Evolutionary conservation across 371 early-diverging fungal genomes (phyloP).

Genomic region (Globomyces sp.): DNA sequence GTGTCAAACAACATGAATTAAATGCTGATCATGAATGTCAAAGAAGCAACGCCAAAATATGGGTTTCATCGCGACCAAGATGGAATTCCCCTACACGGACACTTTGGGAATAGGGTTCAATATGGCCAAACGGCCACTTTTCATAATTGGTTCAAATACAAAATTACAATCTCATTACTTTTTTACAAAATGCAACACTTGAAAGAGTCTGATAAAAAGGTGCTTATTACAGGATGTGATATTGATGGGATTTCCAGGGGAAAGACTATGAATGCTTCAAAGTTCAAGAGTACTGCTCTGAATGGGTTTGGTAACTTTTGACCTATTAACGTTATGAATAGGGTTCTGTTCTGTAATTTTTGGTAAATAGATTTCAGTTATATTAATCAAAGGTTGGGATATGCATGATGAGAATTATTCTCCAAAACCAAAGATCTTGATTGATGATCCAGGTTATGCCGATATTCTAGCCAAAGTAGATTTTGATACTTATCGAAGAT

Average conservation of each 20-base stretch:
- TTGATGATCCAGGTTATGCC: slow-evolving; percentile 46
- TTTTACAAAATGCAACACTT: not conserved
- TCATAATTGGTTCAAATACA: no score
- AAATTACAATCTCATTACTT: no score
- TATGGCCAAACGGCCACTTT: no score
- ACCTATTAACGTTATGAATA: slow-evolving; percentile 16
- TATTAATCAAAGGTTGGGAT: slow-evolving; percentile 87
- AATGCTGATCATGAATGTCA: no score
- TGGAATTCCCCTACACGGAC: no score
- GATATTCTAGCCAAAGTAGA: slow-evolving; percentile 63
- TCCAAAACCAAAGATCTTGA: not conserved
- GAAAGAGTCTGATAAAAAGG: slow-evolving; percentile 35
- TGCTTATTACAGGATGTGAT: slow-evolving; percentile 68
- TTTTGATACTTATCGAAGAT: slow-evolving; percentile 1
- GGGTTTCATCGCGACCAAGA: no score
- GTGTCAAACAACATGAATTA: no score
- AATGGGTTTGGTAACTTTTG: slow-evolving; percentile 54
- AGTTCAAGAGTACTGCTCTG: slow-evolving; percentile 45
- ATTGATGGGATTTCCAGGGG: slow-evolving; percentile 72
- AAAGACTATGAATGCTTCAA: slow-evolving; percentile 62
- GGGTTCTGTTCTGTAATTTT: slow-evolving; percentile 20
- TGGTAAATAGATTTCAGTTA: slow-evolving; percentile 68
- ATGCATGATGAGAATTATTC: slow-evolving; percentile 47
- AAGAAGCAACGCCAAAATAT: no score
- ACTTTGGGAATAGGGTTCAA: no score